A percentile compares a stretch with the other conserved stretches of the same genome.
phyloP scores from a whole-genome alignment of 192 early-diverging fungal genomes.

The Cetraspora pellucida region DNA sequence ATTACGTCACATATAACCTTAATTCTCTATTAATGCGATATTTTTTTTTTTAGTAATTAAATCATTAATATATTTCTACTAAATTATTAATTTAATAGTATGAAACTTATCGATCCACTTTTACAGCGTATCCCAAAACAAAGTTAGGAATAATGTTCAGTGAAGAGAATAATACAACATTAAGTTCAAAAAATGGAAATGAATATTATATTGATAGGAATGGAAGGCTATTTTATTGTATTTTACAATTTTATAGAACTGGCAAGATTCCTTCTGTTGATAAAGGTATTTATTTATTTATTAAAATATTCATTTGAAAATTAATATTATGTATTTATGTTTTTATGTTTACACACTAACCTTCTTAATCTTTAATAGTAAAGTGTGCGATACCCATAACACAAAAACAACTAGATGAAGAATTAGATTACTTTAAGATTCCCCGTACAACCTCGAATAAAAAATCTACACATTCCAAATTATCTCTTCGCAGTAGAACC shows the following conservation, averaged over 20 bases:
- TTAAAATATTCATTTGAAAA: neutral
- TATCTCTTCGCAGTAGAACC: conserved; percentile 14
- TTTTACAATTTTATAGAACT: conserved; percentile 30
- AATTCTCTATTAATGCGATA: neutral
- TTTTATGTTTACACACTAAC: no score
- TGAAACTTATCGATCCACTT: conserved; percentile 21
- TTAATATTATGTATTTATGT: neutral
- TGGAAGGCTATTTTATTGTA: conserved; percentile 17
- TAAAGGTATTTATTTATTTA: neutral
- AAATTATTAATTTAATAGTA: conserved; percentile 10
- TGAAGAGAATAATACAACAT: conserved; percentile 1
- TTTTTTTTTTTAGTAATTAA: neutral
- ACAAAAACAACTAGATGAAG: conserved; percentile 22
- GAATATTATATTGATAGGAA: conserved; percentile 23
- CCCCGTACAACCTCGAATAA: neutral
- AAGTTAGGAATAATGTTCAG: conserved; percentile 28
- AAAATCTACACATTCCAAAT: neutral
- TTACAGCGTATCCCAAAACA: conserved; percentile 23
- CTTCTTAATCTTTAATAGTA: neutral
- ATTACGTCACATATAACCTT: neutral
- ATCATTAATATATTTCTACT: neutral
- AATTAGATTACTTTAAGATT: conserved; percentile 31
- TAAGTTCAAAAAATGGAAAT: conserved; percentile 15
- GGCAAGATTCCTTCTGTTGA: conserved; percentile 10
- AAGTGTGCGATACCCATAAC: conserved; percentile 13